phyloP scores from a whole-genome alignment of 2,329 filamentous ascomycete species.

The Colletotrichum tanaceti region DNA sequence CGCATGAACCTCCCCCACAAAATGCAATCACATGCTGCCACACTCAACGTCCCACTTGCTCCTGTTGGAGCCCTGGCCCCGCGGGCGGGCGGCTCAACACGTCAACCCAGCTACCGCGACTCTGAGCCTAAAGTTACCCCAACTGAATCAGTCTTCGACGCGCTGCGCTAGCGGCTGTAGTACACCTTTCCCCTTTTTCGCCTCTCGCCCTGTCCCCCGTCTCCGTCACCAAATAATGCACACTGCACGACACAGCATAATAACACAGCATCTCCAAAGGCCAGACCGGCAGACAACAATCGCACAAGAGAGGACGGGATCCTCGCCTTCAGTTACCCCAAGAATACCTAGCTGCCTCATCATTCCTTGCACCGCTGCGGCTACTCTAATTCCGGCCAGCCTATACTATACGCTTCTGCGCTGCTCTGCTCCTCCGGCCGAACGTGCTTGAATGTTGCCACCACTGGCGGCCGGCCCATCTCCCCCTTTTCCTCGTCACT shows the following conservation, averaged over 20 bases:
- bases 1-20: slow-evolving; percentile 40
- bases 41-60: slow-evolving; percentile 33
- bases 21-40: slow-evolving; percentile 39
- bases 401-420: slow-evolving; percentile 14
- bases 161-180: not conserved
- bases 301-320: not conserved
- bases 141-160: slow-evolving; percentile 15
- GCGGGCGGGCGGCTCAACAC: slow-evolving; percentile 38
- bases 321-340: not conserved
- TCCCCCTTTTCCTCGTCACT: slow-evolving; percentile 11
- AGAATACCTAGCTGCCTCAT: not conserved
- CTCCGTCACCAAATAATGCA: not conserved
- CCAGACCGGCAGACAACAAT: not conserved
- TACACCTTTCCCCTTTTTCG: not conserved
- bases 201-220: not conserved
- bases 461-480: slow-evolving; percentile 21
- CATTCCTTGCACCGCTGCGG: not conserved
- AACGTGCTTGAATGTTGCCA: slow-evolving; percentile 31
- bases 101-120: slow-evolving; percentile 26
- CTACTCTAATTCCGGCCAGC: slow-evolving; percentile 12
- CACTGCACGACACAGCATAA: not conserved
- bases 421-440: slow-evolving; percentile 10
- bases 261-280: not conserved
- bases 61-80: slow-evolving; percentile 36
- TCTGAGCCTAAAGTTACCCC: slow-evolving; percentile 17